Evolutionary conservation across 169 alveolate species (phyloP).

Genomic region (Plasmodium coatneyi): DNA sequence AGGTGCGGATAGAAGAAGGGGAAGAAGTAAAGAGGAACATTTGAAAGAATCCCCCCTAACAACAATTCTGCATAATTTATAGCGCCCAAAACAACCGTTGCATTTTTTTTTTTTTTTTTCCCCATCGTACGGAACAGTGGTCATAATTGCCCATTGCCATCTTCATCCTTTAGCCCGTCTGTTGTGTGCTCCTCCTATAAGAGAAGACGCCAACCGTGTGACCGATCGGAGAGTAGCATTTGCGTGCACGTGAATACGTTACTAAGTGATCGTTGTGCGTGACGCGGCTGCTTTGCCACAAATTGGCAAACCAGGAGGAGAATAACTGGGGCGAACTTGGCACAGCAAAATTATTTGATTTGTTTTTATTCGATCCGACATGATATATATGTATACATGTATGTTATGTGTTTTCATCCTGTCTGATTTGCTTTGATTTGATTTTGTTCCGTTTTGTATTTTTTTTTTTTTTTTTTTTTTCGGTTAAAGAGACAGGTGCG

Average conservation of each 20-base stretch:
- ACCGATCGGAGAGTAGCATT: too few species aligned
- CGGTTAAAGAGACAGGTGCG: background rate
- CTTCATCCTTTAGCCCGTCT: background rate
- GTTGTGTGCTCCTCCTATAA: background rate
- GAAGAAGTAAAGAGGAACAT: background rate
- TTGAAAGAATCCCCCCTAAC: background rate
- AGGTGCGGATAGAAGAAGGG: background rate
- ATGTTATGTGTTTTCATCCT: background rate
- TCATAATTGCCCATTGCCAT: background rate
- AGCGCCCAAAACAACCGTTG: background rate
- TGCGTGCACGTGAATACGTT: too few species aligned
- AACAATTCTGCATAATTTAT: background rate
- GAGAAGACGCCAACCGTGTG: background rate
- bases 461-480: too few species aligned
- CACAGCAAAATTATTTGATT: background rate
- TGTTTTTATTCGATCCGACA: background rate
- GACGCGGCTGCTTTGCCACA: background rate
- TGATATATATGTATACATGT: background rate
- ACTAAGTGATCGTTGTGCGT: background rate
- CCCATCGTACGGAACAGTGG: background rate
- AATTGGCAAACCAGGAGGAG: background rate
- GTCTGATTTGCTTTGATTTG: background rate
- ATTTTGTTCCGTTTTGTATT: background rate
- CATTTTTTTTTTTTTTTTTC: background rate
- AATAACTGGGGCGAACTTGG: background rate